Percentiles rank a stretch among this genome's conserved stretches.
Conservation (phyloP, 345 rosid genomes). For the Brassica nigra region DNA sequence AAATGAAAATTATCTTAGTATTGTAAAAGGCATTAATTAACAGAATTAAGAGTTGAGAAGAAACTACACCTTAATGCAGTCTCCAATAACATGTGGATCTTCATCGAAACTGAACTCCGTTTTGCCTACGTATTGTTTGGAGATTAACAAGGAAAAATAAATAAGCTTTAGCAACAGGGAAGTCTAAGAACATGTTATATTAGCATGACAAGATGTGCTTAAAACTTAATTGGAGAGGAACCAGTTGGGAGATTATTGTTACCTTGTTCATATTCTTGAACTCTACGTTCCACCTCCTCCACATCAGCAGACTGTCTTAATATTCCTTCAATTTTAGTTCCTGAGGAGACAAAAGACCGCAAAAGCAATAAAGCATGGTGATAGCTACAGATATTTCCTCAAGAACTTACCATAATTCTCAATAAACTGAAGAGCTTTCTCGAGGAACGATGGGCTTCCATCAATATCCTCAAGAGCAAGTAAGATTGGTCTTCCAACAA, state of each 20-base stretch:
- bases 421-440: conserved; percentile 95
- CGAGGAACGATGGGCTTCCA: conserved; percentile 97
- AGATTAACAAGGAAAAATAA: background rate
- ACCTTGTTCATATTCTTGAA: conserved; percentile 97
- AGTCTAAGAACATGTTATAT: conserved; percentile 25
- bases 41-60: conserved; percentile 13
- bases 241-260: conserved; percentile 5
- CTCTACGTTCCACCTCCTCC: conserved; percentile 95
- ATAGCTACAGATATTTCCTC: conserved; percentile 19
- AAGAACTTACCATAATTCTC: conserved; percentile 78
- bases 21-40: conserved; percentile 15
- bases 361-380: conserved; percentile 9
- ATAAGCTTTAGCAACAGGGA: background rate
- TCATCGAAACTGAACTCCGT: conserved; percentile 80
- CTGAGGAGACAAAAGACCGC: conserved; percentile 46
- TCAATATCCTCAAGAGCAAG: conserved; percentile 99
- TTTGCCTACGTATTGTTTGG: conserved; percentile 58
- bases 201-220: conserved; percentile 15
- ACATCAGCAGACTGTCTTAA: conserved; percentile 95
- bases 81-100: conserved; percentile 98
- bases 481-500: conserved; percentile 97
- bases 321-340: conserved; percentile 86
- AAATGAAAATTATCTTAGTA: conserved; percentile 36
- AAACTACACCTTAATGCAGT: conserved; percentile 93
- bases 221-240: conserved; percentile 22